These are phyloP conservation scores for Dendrothele bispora DNA, from an alignment of 768 basidiomycete species.

Conservation along the genomic window DNA sequence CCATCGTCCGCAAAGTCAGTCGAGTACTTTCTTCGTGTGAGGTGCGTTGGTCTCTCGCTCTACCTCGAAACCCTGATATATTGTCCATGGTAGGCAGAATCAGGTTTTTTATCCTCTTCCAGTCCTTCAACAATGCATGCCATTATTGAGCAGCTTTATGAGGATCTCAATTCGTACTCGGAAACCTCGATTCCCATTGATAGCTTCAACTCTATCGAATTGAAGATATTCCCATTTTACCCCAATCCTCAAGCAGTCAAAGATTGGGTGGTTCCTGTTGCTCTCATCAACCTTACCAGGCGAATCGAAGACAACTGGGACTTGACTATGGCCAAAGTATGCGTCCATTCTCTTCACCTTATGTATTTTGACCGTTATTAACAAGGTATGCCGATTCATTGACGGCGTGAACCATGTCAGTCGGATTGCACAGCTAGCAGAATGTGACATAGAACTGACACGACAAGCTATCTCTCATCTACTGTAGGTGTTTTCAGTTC, in stretches of 20 bases:
- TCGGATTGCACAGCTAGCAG: conserved; percentile 87
- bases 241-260: conserved; percentile 88
- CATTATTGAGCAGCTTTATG: conserved; percentile 94
- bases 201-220: conserved; percentile 89
- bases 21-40: conserved; percentile 88
- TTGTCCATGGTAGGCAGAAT: conserved; percentile 66
- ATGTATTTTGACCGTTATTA: neutral
- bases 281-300: conserved; percentile 79
- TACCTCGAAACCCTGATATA: conserved; percentile 2
- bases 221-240: conserved; percentile 96
- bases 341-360: neutral
- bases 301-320: conserved; percentile 94
- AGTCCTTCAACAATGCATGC: conserved; percentile 70
- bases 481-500: conserved; percentile 51
- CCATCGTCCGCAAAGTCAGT: conserved; percentile 91
- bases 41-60: conserved; percentile 39
- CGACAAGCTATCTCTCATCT: conserved; percentile 90
- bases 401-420: conserved; percentile 92
- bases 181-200: conserved; percentile 93
- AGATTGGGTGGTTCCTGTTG: conserved; percentile 95
- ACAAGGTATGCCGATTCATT: conserved; percentile 76
- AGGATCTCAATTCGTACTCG: conserved; percentile 96
- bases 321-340: conserved; percentile 85
- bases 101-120: conserved; percentile 78
- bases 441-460: conserved; percentile 81